These are phyloP conservation scores for Fagus sylvatica DNA, from an alignment of 306 rosid genomes.

Conservation along the genomic window DNA sequence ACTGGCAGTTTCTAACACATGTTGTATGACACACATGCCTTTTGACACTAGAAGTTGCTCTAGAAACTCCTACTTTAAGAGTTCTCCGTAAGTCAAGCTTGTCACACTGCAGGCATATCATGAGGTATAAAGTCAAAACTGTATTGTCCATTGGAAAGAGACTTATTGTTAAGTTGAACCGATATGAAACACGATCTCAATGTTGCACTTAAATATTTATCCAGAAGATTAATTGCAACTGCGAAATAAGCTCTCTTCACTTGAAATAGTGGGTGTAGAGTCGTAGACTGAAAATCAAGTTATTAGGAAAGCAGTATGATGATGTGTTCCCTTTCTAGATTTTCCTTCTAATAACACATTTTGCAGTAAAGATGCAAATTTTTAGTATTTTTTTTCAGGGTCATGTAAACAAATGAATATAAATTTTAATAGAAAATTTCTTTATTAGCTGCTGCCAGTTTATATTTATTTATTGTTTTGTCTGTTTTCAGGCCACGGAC, in stretches of 20 bases:
- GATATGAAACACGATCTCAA: neutral
- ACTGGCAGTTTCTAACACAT: neutral
- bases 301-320: neutral
- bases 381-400: neutral
- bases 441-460: neutral
- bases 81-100: neutral
- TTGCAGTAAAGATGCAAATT: neutral
- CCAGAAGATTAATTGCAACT: neutral
- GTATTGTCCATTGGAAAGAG: neutral
- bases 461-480: constrained; percentile 7
- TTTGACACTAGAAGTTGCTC: neutral
- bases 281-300: neutral
- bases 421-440: neutral
- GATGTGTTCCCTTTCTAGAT: neutral
- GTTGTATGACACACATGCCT: neutral
- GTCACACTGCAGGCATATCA: neutral
- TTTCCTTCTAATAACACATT: neutral
- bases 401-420: neutral
- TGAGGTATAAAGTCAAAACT: neutral
- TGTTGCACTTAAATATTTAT: neutral
- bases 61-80: neutral
- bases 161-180: neutral
- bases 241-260: neutral
- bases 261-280: neutral
- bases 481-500: constrained; percentile 71